Base-by-base conservation (phyloP, 495 filamentous ascomycete species). In the Penicillium malachiteum region DNA sequence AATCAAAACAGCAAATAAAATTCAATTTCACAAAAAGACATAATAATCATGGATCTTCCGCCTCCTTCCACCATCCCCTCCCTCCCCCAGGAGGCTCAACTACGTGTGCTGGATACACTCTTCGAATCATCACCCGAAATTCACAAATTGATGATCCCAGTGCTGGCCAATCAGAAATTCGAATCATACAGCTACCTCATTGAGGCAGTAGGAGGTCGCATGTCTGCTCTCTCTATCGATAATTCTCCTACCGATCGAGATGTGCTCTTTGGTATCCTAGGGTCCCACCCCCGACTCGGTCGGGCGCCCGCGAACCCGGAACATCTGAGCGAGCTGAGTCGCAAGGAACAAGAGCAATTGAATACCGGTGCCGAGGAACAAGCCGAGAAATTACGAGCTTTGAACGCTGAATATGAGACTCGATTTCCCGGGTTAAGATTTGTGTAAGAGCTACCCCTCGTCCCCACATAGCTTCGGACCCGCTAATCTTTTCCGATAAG, bases 261-360 rank as follows among this genome's bases (percentile, higher is more conserved):
- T 38, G 78, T 79, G 62, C 75, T 91, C 13, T 75, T 89, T 37
- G 78, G 77, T 18, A 94, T 97, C 56, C 76, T 97, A 14, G 86
- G 82, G n/a, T 86, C 89, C 42, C 94, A 98, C 71, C 94, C 94
- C 6, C 82, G 94, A 3, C 77, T 98, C 54, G 94, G 94, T 31
- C 88, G 82, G 63, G 66, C 72, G 12, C 72, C 72, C 35, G 63
- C 65, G 47, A 88, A 87, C 60, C 82, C 86, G 12, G 86, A 89
- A 32, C 66, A 72, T 59, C 70, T 67, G 62, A 94, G 90, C 63
- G 86, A 83, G 53, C 79, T 90, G 69, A 92, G 87, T 59, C 75
- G 76, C 54, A 80, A 77, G 32, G 94, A 98, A 76, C 94, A 98
- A 73, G 85, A 84, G 37, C 83, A 88, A 60, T 69, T 96, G 58